Percentiles rank a stretch among this genome's conserved stretches.
These are phyloP conservation scores for Didymellaceae sp. DNA, from an alignment of 2,329 filamentous ascomycete species.

Conservation along the genomic window DNA sequence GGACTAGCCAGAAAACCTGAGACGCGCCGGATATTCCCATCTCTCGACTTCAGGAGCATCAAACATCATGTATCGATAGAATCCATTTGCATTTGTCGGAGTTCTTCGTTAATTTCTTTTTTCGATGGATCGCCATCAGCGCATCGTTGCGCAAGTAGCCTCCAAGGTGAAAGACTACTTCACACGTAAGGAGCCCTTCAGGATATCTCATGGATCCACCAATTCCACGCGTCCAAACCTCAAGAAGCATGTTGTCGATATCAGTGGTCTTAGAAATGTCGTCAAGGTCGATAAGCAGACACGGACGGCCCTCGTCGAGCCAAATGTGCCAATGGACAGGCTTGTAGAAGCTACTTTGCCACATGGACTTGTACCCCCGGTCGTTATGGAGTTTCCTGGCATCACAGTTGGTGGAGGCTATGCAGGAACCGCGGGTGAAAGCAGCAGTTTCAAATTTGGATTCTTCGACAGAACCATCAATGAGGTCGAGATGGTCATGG, in stretches of 20 bases:
- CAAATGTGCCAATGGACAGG: conserved; percentile 72
- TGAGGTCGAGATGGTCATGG: conserved; percentile 69
- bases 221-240: conserved; percentile 71
- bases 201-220: conserved; percentile 79
- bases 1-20: conserved; percentile 26
- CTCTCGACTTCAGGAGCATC: conserved; percentile 4
- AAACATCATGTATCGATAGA: conserved; percentile 29
- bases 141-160: conserved; percentile 55
- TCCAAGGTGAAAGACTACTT: conserved; percentile 58
- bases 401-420: conserved; percentile 74
- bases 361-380: conserved; percentile 65
- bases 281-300: conserved; percentile 62
- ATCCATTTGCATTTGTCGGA: conserved; percentile 18
- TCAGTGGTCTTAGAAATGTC: conserved; percentile 67
- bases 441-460: conserved; percentile 71
- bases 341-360: conserved; percentile 65
- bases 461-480: conserved; percentile 69
- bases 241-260: conserved; percentile 64
- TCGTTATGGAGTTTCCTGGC: conserved; percentile 76
- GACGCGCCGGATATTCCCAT: conserved; percentile 6
- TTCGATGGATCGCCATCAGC: conserved; percentile 51
- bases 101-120: conserved; percentile 7
- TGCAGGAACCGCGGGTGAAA: conserved; percentile 71
- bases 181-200: conserved; percentile 64
- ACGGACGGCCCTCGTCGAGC: conserved; percentile 69